phyloP scores from a whole-genome alignment of 1,284 basidiomycete species.

The Marasmius fiardii region DNA sequence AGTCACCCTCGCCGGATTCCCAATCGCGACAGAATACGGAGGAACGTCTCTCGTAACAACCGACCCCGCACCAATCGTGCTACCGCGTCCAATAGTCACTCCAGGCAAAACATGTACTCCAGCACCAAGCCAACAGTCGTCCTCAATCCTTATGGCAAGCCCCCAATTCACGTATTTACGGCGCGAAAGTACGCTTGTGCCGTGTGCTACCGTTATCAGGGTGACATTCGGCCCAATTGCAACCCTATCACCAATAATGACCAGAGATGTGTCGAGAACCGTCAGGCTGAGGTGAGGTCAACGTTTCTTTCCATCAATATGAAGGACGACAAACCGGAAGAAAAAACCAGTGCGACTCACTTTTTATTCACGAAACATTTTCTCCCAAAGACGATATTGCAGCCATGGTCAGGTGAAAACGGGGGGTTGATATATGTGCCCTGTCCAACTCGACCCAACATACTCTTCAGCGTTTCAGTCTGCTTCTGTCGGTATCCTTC shows the following conservation, averaged over 20 bases:
- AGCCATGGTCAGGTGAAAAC: neutral
- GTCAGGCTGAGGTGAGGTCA: neutral
- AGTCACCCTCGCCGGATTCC: conserved; percentile 13
- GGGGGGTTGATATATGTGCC: neutral
- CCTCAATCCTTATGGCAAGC: conserved; percentile 10
- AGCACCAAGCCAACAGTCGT: conserved; percentile 24
- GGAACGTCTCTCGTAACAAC: conserved; percentile 19
- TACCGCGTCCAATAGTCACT: conserved; percentile 19
- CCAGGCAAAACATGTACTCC: conserved; percentile 16
- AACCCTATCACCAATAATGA: conserved; percentile 16
- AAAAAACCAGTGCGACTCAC: neutral
- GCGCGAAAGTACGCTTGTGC: conserved; percentile 1
- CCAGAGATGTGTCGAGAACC: conserved; percentile 17
- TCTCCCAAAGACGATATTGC: neutral
- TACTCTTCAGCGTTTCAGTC: neutral
- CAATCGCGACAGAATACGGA: conserved; percentile 8
- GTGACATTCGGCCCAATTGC: conserved; percentile 8
- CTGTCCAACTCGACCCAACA: neutral
- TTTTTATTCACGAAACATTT: neutral
- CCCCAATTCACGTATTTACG: conserved; percentile 9
- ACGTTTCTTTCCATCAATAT: too few species aligned
- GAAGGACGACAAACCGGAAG: too few species aligned
- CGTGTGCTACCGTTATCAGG: neutral
- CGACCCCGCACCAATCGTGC: conserved; percentile 19
- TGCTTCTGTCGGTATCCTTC: neutral